These are phyloP conservation scores for Syncephalis fuscata DNA, from an alignment of 371 early-diverging fungal species.

Conservation along the genomic window DNA sequence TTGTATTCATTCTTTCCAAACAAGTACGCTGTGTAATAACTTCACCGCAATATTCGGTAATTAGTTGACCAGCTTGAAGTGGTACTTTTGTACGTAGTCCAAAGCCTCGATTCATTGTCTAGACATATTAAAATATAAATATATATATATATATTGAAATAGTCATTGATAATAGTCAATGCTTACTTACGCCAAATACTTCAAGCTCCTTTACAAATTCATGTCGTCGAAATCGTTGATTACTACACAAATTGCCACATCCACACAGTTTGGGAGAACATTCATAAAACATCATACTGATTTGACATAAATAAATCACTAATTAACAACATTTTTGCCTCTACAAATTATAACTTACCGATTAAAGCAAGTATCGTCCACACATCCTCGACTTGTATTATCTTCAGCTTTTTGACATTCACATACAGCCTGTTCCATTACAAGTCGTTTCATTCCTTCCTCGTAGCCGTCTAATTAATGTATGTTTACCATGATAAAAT, in stretches of 20 bases:
- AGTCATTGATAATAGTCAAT: background rate
- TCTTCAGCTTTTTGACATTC: constrained; percentile 37
- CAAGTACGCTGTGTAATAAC: constrained; percentile 52
- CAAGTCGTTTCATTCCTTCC: constrained; percentile 39
- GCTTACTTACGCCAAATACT: constrained; percentile 35
- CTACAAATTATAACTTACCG: constrained; percentile 14
- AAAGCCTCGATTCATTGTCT: constrained; percentile 51
- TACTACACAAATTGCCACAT: constrained; percentile 47
- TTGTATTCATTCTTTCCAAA: constrained; percentile 49
- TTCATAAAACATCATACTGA: constrained; percentile 56
- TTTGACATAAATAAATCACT: background rate
- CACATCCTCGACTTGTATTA: constrained; percentile 25
- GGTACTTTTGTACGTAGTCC: constrained; percentile 48
- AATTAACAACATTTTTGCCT: background rate
- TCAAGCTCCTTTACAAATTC: constrained; percentile 32
- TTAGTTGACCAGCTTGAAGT: constrained; percentile 39
- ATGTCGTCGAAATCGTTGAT: constrained; percentile 50
- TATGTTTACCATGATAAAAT: too few relatives aligned
- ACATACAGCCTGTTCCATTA: constrained; percentile 28
- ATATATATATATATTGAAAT: background rate
- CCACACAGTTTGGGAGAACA: constrained; percentile 53
- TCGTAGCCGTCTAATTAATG: constrained; percentile 64
- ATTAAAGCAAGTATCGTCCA: constrained; percentile 62
- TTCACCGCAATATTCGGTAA: constrained; percentile 84
- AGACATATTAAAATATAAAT: constrained; percentile 2